Evolutionary conservation across 805 yeast species (phyloP).

Genomic region (Spathaspora sp.): DNA sequence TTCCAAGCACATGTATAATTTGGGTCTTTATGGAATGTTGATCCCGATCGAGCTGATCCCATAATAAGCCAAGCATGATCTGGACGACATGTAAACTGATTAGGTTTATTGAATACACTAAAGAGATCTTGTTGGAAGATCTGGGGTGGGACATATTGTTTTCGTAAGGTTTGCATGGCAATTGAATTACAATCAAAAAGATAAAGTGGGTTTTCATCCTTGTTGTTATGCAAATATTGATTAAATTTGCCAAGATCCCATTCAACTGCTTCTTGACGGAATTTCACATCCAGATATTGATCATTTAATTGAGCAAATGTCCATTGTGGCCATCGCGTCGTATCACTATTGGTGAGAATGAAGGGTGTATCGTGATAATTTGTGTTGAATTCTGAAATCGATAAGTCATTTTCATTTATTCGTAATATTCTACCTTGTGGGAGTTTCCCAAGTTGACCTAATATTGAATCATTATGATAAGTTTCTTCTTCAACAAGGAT

Average conservation of each 20-base stretch:
- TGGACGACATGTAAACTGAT: constrained; percentile 55
- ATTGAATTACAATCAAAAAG: constrained; percentile 75
- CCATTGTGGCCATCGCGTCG: constrained; percentile 66
- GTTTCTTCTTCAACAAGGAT: constrained; percentile 45
- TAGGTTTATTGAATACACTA: constrained; percentile 39
- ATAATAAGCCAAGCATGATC: constrained; percentile 90
- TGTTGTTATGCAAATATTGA: constrained; percentile 56
- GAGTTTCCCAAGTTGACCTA: constrained; percentile 10
- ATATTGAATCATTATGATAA: constrained; percentile 20
- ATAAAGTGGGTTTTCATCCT: constrained; percentile 82
- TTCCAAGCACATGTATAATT: constrained; percentile 92
- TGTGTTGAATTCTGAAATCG: constrained; percentile 42
- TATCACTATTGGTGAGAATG: constrained; percentile 38
- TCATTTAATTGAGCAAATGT: constrained; percentile 42
- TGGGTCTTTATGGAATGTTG: constrained; percentile 92
- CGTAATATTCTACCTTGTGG: constrained; percentile 50
- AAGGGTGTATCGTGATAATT: constrained; percentile 59
- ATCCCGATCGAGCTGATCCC: constrained; percentile 80
- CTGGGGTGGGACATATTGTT: constrained; percentile 53
- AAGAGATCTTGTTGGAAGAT: constrained; percentile 61
- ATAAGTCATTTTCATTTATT: constrained; percentile 41
- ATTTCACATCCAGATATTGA: constrained; percentile 57
- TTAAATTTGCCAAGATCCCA: constrained; percentile 68
- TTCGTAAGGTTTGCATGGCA: constrained; percentile 57
- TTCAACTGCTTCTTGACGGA: constrained; percentile 81